A percentile compares a stretch with the other conserved stretches of the same genome.
Conservation (phyloP, 805 yeast species). For the Candida ascalaphidarum region DNA sequence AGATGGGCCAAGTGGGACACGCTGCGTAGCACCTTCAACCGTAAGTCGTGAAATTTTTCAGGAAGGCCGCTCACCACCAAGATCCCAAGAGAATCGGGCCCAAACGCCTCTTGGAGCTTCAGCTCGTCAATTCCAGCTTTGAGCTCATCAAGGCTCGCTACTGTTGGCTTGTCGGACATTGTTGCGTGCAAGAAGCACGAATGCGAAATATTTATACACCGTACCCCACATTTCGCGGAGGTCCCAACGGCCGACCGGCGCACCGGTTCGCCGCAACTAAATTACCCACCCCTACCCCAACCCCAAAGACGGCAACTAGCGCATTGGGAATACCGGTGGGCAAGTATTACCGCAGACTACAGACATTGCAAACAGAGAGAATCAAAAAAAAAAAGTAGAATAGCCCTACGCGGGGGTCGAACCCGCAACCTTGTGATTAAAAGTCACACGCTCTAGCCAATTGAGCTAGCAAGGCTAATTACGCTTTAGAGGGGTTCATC, state of each 20-base stretch:
- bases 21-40: constrained; percentile 33
- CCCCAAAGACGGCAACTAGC: constrained; percentile 2
- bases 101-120: constrained; percentile 39
- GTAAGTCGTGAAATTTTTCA: constrained; percentile 21
- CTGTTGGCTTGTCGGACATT: no score
- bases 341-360: no score
- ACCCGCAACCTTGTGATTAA: constrained; percentile 21
- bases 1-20: constrained; percentile 36
- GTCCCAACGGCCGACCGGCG: no score
- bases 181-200: no score
- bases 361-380: no score
- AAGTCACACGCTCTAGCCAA: constrained; percentile 23
- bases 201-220: no score
- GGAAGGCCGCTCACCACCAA: constrained; percentile 40
- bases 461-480: constrained; percentile 21
- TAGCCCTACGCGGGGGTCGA: constrained; percentile 13
- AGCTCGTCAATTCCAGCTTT: constrained; percentile 19
- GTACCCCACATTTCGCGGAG: no score
- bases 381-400: constrained; percentile 1
- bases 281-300: neutral
- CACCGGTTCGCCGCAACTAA: no score
- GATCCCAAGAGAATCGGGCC: constrained; percentile 47
- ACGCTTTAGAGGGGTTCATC: no score
- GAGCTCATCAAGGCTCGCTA: constrained; percentile 21
- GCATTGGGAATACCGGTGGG: no score